Evolutionary conservation across 352 stramenopile species (phyloP).

Genomic region (Lagenidium giganteum): DNA sequence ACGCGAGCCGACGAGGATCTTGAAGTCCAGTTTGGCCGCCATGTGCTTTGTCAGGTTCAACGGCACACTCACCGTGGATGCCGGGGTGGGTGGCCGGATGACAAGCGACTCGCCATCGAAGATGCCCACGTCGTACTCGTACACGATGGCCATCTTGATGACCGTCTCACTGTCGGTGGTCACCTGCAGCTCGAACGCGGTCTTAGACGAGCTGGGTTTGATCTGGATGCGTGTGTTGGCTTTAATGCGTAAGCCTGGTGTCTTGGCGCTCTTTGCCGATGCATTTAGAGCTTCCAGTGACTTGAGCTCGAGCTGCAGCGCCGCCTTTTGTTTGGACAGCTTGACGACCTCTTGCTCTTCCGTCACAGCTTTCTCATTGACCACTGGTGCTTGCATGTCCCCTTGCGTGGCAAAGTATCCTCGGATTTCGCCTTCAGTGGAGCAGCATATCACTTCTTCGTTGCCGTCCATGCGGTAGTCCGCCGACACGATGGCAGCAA

Average conservation of each 20-base stretch:
- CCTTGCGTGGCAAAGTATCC: constrained; percentile 52
- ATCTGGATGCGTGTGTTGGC: constrained; percentile 59
- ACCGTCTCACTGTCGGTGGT: constrained; percentile 81
- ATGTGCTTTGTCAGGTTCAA: constrained; percentile 66
- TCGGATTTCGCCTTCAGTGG: constrained; percentile 70
- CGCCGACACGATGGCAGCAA: constrained; percentile 65
- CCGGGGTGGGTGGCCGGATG: constrained; percentile 41
- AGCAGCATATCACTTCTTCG: constrained; percentile 87
- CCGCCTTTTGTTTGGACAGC: constrained; percentile 76
- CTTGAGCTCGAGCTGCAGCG: constrained; percentile 74
- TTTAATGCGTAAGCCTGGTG: constrained; percentile 37
- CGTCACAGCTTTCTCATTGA: constrained; percentile 34
- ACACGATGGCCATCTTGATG: constrained; percentile 85
- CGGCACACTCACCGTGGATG: constrained; percentile 35
- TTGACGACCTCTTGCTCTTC: constrained; percentile 78
- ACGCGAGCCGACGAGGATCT: constrained; percentile 74
- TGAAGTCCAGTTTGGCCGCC: constrained; percentile 59
- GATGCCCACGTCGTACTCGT: constrained; percentile 83
- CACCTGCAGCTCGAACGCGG: constrained; percentile 74
- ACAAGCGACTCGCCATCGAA: constrained; percentile 85
- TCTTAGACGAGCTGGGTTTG: constrained; percentile 43
- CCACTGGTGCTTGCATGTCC: constrained; percentile 19
- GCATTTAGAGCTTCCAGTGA: constrained; percentile 47
- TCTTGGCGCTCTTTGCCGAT: constrained; percentile 27
- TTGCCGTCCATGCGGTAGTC: constrained; percentile 89